Evolutionary conservation across 2,329 filamentous ascomycete genomes (phyloP), one percentile per base, ranked within the genome.

Genomic region (Triangularia verruculosa): DNA sequence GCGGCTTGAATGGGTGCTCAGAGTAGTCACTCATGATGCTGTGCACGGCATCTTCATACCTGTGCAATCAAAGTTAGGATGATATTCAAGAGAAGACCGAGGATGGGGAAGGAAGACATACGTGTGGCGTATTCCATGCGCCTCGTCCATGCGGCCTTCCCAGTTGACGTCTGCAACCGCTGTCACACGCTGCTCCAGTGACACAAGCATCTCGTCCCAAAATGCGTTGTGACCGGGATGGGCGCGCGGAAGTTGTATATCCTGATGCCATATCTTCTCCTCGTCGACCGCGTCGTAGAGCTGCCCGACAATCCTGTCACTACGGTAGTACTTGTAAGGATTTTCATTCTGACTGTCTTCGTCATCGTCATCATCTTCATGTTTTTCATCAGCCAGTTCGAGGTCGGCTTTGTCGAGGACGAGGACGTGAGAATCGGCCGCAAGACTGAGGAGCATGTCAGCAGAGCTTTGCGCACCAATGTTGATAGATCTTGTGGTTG

Each of bases 221-320:
- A 85, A 76, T 0, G 77, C 75, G 0, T 70, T 63, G 0, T 75
- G 74, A 1, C 56, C 64, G 11, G 57, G 69, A 7, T 67, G 69
- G 3, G 74, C 66, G 0, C 24, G 12, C 9, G 57, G 68, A 13
- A 72, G 71, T 53, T 74, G 77, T 43, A 83, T 80, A 15, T 87
- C 75, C 4, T 82, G 73, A 8, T 75, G 69, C 78, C 88, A 89
- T 52, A 93, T 89, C 59, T 82, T 81, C 54, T 81, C 80, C 73
- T 95, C 91, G 68, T 96, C 86, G 11, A 96, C 87, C 0, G 81
- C 83, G 1, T 90, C 85, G 72, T 90, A 95, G 0, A 96, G 78
- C 4, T 81, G 75, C 0, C 92, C 92, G 0, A 95, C 81, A 0
- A 89, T 79, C 68, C 91, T 92, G 0, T 85, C 69, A 1, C 89